Evolutionary conservation across 129 eudicot genomes (phyloP).

Genomic region (Helianthus annuus): HanXRQr2.0-SUNRISE NC_035449.2:5239629-5240128

Average conservation of each 20-base stretch:
- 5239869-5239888: constrained; percentile 1
- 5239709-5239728: constrained; percentile 9
- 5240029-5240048: background rate
- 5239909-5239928: background rate
- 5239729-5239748: background rate
- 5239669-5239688: no score
- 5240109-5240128: background rate
- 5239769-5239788: constrained; percentile 3
- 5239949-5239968: background rate
- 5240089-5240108: background rate
- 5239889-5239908: background rate
- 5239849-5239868: constrained; percentile 11
- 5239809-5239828: constrained; percentile 32
- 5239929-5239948: background rate
- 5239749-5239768: background rate
- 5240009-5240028: background rate
- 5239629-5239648: no score
- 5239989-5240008: background rate
- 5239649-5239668: no score
- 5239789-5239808: background rate
- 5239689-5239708: background rate
- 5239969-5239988: background rate
- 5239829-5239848: constrained; percentile 18
- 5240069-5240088: no score
- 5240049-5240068: background rate